Base-by-base conservation (phyloP, 257 asterid species). In the Lavandula angustifolia region DNA sequence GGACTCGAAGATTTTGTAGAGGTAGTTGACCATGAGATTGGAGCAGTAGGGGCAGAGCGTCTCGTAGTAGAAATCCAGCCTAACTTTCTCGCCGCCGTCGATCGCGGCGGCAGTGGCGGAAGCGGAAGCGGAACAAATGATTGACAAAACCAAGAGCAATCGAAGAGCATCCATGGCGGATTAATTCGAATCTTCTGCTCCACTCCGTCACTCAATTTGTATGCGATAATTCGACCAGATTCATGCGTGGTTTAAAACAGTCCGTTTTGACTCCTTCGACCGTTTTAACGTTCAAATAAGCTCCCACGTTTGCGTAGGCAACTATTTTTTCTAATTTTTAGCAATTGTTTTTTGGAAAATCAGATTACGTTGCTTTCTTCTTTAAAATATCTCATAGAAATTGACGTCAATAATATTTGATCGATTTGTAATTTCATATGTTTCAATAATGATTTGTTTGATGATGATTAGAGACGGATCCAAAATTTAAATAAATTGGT, bases 1-100 rank as follows among this genome's bases (percentile, higher is more conserved):
- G 9, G 87, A 68, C 2, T 82, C 75, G 65, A 82, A 74, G 62
- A 82, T 53, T 55, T 69, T 54, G 69, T 46, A 52, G 4, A 79
- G 79, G 58, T 69, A 74, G 72, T 79, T 82, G 82, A 79, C 85
- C 49, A 82, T 76, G 54, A 82, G 68, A 51, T 79, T 82, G 73
- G 85, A 74, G n/a, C 87, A 82, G 60, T 79, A 79, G 0, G 85
- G 87, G 56, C 87, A 82, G n/a, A 82, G 81, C 38, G 76, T 32
- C 60, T 82, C 87, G 71, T 82, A 82, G 68, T 79, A 82, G 57
- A 82, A 38, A 73, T 74, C 82, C 64, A 82, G 35, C 13, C 50
- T 17, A 35, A 82, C 87, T 54, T 79, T 82, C 4, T 80, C 82
- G 49, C 64, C 80, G 14, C 12, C n/a, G 52, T 29, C 50, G 50